Evolutionary conservation across 2,329 filamentous ascomycete species (phyloP), one percentile per base, ranked within the genome.

Genomic region (Aspergillus tubingensis): DNA sequence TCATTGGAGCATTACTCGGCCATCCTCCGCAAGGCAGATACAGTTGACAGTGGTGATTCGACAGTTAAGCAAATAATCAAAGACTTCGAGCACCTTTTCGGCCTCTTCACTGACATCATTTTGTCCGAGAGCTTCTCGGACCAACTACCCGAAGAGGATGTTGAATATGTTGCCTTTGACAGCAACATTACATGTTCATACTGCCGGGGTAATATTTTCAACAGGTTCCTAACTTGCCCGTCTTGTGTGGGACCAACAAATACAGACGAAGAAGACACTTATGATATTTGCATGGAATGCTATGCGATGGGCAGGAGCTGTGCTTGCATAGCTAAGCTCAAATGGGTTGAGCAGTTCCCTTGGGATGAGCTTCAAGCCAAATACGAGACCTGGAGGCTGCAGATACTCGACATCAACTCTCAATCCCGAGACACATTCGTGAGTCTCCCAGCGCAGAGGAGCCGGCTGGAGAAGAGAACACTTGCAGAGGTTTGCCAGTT

Each of bases 251-350:
- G 88, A 38, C 81, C 83, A 52, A 81, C 91, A 19, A 80, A 85
- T 10, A 84, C 85, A 61, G 90, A 87, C 32, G 89, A 92, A 58
- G 91, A 88, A 32, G 87, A 98, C 71, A 91, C 91, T 0, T 99
- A 98, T 73, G 95, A 99, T 74, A 84, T 99, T 21, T 99, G 95
- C 72, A 93, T 99, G 91, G 95, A 99, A 68, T 99, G 95, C 72
- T 99, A 96, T 72, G 90, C 88, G n/a, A 96, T 98, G 90, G 95
- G 95, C 21, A 87, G 95, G 54, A 96, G 93, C 49, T 99, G 95
- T 73, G 86, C 86, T 3, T 99, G 95, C 71, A 85, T 96, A 54
- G 96, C 93, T 3, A 88, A 87, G 10, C 84, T 96, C 10, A 87
- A 86, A 62, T 99, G 94, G 93, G 92, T 91, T 54, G 93, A 99